phyloP scores from a whole-genome alignment of 371 early-diverging fungal genomes.

The Mortierella sp. region DNA sequence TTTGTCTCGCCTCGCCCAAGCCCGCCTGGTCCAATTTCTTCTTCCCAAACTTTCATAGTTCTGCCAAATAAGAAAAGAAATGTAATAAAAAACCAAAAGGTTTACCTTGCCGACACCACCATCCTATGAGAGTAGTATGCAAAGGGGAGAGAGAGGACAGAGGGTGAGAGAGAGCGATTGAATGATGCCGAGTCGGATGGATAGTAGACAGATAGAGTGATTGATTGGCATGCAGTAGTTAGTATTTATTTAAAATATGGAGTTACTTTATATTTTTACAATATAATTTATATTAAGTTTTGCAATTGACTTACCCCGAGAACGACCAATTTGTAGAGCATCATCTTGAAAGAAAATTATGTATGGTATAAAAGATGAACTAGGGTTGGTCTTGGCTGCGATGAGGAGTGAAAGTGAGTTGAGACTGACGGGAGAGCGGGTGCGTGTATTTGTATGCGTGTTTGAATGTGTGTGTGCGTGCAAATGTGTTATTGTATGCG shows the following conservation, averaged over 20 bases:
- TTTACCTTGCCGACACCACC: slow-evolving; percentile 8
- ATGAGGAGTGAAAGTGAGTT: not conserved
- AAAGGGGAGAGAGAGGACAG: too few relatives aligned
- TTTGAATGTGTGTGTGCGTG: too few relatives aligned
- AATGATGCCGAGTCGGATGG: not conserved
- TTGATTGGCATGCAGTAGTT: not conserved
- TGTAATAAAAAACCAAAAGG: too few relatives aligned
- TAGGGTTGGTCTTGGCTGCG: not conserved
- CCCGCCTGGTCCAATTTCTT: not conserved
- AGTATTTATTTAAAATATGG: not conserved
- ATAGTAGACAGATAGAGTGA: not conserved
- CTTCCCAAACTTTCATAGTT: too few relatives aligned
- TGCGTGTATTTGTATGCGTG: too few relatives aligned
- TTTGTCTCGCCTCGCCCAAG: not conserved
- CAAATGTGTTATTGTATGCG: not conserved
- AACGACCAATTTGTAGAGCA: slow-evolving; percentile 55
- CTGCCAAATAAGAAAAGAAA: not conserved
- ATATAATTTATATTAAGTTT: not conserved
- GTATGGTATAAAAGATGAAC: not conserved
- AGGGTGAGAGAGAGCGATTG: too few relatives aligned
- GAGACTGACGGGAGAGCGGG: not conserved
- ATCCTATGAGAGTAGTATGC: slow-evolving; percentile 1
- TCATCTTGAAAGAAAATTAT: slow-evolving; percentile 22
- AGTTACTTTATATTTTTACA: not conserved
- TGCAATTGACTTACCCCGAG: slow-evolving; percentile 44